These are phyloP conservation scores for Ziziphus jujuba DNA, from an alignment of 306 rosid genomes.

Conservation along the genomic window DNA sequence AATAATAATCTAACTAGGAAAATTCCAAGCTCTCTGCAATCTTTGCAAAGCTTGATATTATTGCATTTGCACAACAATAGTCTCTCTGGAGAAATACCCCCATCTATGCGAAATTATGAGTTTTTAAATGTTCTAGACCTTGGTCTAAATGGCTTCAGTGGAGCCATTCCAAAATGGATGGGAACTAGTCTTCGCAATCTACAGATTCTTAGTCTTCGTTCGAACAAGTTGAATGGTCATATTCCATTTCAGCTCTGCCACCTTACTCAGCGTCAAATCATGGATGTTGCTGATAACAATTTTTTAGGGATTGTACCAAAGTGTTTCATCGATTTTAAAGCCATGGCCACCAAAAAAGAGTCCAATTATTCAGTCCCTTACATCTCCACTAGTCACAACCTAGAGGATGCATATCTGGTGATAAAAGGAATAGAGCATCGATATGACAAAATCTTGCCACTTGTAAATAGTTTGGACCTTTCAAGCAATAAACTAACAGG, in stretches of 20 bases:
- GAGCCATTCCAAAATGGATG: conserved; percentile 23
- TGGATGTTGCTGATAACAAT: conserved; percentile 33
- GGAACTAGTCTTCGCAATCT: neutral
- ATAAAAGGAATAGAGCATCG: neutral
- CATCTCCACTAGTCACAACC: too few relatives aligned
- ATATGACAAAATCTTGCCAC: neutral
- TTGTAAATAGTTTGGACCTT: neutral
- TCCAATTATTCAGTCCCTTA: too few relatives aligned
- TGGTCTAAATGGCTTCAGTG: conserved; percentile 2
- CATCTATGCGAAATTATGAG: neutral
- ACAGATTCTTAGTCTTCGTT: conserved; percentile 16
- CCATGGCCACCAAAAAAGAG: neutral
- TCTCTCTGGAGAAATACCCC: conserved; percentile 11
- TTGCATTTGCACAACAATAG: conserved; percentile 18
- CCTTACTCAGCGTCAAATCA: neutral
- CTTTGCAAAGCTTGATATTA: neutral
- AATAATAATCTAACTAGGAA: conserved; percentile 13
- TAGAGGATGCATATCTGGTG: neutral
- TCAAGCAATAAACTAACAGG: neutral
- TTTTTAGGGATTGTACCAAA: conserved; percentile 35
- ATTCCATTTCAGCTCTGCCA: conserved; percentile 7
- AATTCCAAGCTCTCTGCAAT: conserved; percentile 19
- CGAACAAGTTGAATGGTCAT: neutral
- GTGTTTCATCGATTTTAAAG: conserved; percentile 21
- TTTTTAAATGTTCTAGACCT: neutral